Base-by-base conservation (phyloP, 2,329 filamentous ascomycete species). In the Cercospora citrullina region DNA sequence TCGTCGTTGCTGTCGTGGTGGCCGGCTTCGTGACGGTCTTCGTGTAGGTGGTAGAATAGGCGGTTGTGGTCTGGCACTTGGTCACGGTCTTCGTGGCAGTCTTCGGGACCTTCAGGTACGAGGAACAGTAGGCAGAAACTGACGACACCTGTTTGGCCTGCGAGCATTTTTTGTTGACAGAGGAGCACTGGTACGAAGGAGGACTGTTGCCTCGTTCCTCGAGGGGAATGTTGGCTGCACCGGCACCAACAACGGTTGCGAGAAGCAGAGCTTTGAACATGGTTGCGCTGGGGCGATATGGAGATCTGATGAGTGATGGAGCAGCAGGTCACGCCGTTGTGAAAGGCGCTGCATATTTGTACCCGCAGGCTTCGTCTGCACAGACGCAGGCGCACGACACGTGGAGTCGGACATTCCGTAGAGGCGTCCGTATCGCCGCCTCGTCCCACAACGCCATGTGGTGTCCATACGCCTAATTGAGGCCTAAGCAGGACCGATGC, bases 251-350 rank as follows among this genome's bases (percentile, higher is more conserved):
- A n/a, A 59, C 30, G 9, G 28, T 33, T 9, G 55, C 55, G 28
- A 59, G 55, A 18, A 59, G 31, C 30, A 59, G 55, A 36, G 55
- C 12, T 36, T 59, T 59, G 55, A 59, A 36, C n/a, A 59, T 59
- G 55, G 4, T 36, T 16, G 55, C 16, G 28, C n/a, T n/a, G 23
- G 6, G 14, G 53, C 28, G 53, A n/a, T 10, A 33, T 18, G 55
- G 3, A 30, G 10, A 36, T 14, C 18, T 53, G 5, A 14, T 21
- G 21, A 53, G 16, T 28, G n/a, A 23, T 36, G 55, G 26, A 7
- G 9, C 6, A 16, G 21, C 55, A 28, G 2, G n/a, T 31, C 9
- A 33, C 3, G 55, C 2, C 16, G 36, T n/a, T 42, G 7, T 42
- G 8, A 36, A 12, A n/a, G 31, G 31, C 26, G 10, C 30, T 23